These are phyloP conservation scores for Ricinus communis DNA, from an alignment of 345 rosid species.

Conservation along the genomic window DNA sequence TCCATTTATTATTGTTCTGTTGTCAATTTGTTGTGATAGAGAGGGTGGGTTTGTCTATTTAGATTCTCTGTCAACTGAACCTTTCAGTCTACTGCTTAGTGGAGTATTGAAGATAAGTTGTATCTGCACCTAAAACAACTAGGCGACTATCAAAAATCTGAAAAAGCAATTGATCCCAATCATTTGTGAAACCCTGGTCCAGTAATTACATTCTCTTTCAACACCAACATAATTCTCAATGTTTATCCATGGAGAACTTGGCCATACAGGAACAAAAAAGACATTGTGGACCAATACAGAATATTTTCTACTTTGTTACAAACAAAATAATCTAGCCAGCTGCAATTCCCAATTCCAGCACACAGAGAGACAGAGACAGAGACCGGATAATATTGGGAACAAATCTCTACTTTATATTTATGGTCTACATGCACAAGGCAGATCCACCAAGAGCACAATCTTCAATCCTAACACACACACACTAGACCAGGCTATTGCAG, in stretches of 20 bases:
- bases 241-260: neutral
- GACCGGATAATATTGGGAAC: too few relatives aligned
- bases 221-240: neutral
- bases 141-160: neutral
- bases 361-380: too few relatives aligned
- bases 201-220: neutral
- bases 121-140: neutral
- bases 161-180: too few relatives aligned
- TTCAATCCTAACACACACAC: too few relatives aligned
- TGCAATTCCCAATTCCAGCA: too few relatives aligned
- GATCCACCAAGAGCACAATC: too few relatives aligned
- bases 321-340: neutral
- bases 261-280: neutral
- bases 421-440: too few relatives aligned
- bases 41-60: neutral
- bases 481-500: too few relatives aligned
- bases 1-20: neutral
- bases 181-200: neutral
- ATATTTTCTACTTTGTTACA: neutral
- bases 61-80: neutral
- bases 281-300: neutral
- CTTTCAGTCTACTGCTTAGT: neutral
- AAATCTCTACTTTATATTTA: too few relatives aligned
- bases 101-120: neutral
- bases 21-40: slow-evolving; percentile 8